Base-by-base conservation (phyloP, 1,284 basidiomycete genomes). In the Ganoderma lucidum region DNA sequence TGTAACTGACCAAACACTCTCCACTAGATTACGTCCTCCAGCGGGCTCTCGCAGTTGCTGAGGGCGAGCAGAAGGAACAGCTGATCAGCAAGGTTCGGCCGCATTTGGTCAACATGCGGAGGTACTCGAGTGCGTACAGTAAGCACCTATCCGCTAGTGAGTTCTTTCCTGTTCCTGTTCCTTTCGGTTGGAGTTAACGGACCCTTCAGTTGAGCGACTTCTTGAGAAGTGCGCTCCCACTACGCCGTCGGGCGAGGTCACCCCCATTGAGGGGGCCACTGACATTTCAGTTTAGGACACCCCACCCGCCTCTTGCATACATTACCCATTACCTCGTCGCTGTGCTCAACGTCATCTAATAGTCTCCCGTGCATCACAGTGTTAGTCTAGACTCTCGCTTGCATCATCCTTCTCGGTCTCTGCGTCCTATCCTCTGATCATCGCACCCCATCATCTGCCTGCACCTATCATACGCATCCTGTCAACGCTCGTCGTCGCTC, bases 101-200 rank as follows among this genome's bases (percentile, higher is more conserved):
- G 39, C 89, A 94, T 72, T 83, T 96, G 23, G 82, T 84, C 55
- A 88, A 82, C 76, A 92, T 96, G 86, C 88, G 92, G 66, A 85
- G 88, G 74, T 90, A 89, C 74, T 89, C 90, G 32, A 89, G 87
- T 75, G 86, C 88, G 35, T 92, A 93, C 78, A 92, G 87, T 81
- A 93, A 94, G 80, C 93, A 95, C 77, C 86, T 96, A 65, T 85
- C 87, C 61, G 89, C 94, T 53, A 94, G 93, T 94, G 78, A 73
- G 93, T 83, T 23, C 51, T 55, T 64, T 53, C 67, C 53, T 0
- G 53, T 64, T 14, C 56, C 30, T 67, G 64, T 23, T 30, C 41
- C 55, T 71, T 56, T 69, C 56, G 44, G 60, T 67, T 56, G 35
- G 58, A 63, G 28, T 58, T 66, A 8, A 62, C 51, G 37, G 37